Percentiles rank a stretch among this genome's conserved stretches.
Evolutionary conservation across 192 early-diverging fungal species (phyloP).

Genomic region (Funneliformis mosseae): DNA sequence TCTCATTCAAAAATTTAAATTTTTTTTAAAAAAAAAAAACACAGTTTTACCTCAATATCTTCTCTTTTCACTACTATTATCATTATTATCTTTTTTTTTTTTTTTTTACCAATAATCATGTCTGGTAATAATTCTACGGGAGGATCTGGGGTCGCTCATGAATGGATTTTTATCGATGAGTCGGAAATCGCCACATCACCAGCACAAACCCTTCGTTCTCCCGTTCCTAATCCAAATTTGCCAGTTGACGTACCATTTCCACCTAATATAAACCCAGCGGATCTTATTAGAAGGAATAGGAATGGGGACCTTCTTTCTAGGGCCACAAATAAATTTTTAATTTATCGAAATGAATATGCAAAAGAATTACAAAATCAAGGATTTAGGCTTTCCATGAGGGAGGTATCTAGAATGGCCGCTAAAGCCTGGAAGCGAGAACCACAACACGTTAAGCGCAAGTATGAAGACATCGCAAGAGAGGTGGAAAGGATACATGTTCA

Average conservation of each 20-base stretch:
- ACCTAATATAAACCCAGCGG: slow-evolving; percentile 23
- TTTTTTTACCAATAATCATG: neutral
- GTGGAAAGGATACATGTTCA: slow-evolving; percentile 22
- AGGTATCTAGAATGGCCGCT: slow-evolving; percentile 23
- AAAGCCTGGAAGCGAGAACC: slow-evolving; percentile 28
- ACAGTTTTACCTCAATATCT: too few relatives aligned
- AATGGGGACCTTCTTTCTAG: slow-evolving; percentile 13
- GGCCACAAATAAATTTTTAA: slow-evolving; percentile 31
- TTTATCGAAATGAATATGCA: slow-evolving; percentile 30
- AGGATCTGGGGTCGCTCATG: neutral
- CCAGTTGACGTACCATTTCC: slow-evolving; percentile 19
- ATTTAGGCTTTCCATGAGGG: slow-evolving; percentile 13
- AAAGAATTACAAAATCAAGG: slow-evolving; percentile 20
- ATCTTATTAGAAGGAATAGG: slow-evolving; percentile 19
- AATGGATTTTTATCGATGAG: slow-evolving; percentile 27
- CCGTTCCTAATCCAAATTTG: neutral
- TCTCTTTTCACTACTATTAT: too few relatives aligned
- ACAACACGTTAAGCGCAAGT: slow-evolving; percentile 13
- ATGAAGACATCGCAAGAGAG: slow-evolving; percentile 29
- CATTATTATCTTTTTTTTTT: neutral
- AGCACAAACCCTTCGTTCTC: neutral
- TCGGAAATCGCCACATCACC: slow-evolving; percentile 7
- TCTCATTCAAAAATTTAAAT: too few relatives aligned
- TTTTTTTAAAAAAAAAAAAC: too few relatives aligned
- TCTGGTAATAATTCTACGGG: neutral